Base-by-base conservation (phyloP, 306 rosid species). In the Lathyrus tuberosus region DNA sequence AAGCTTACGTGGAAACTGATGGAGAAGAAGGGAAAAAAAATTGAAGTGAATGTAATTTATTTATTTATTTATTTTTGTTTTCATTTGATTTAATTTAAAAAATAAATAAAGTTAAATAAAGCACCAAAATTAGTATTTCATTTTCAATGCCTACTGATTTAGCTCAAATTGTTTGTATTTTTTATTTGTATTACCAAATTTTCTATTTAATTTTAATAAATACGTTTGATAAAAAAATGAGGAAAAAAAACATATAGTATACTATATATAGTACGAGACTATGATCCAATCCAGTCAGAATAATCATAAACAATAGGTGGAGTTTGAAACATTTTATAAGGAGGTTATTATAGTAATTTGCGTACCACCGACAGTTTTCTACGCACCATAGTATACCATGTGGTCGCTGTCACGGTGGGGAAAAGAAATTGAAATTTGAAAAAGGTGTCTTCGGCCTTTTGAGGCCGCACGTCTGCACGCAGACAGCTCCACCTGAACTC, bases 1-100 rank as follows among this genome's bases (percentile, higher is more conserved):
- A 93, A 79, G 74, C 86, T 63, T 93, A 93, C 76, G 31, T 88
- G 79, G 96, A 77, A 67, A 85, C 86, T 3, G 96, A 76, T 0
- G 98, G 97, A 7, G 86, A 78, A 15, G 96, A 90, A 78, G 94
- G 88, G 46, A 93, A 93, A 82, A 81, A 81, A 72, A 89, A 66
- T 76, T 89, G 46, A 56, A 17, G 4, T 20, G 2, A 31, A 8
- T 30, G 9, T 46, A 41, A 16, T 24, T 35, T 9, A 8, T 26
- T 17, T 60, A 4, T 8, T 28, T 6, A 10, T 51, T 40, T 43
- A 2, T 51, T 62, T 16, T 60, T 2, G 51, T 51, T 63, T 69
- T 46, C 9, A 62, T 76, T 46, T 54, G 1, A 31, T 48, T 71
- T 37, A 42, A 71, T 77, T 44, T 51, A 1, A 24, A 24, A 26